phyloP scores from a whole-genome alignment of 225 moss, liverwort and hornwort species.

The Bryoerythrophyllum caledonicum region DNA sequence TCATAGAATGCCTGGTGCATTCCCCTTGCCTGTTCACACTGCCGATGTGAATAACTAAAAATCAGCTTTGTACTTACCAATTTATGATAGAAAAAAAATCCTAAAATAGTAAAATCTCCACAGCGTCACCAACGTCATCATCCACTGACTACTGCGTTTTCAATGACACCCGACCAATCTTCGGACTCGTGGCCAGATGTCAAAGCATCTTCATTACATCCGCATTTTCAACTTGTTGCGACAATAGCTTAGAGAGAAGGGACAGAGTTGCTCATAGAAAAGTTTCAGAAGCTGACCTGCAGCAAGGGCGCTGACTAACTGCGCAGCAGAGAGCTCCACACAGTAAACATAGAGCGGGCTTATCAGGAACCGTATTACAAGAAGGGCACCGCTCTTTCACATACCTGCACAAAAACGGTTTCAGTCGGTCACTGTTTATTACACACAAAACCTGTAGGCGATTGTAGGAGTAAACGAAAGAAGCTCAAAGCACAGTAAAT shows the following conservation, averaged over 20 bases:
- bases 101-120: neutral
- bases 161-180: neutral
- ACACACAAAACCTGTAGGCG: neutral
- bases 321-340: conserved; percentile 95
- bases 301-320: conserved; percentile 54
- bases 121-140: conserved; percentile 1
- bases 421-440: conserved; percentile 10
- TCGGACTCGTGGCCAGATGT: conserved; percentile 1
- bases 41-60: conserved; percentile 31
- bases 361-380: conserved; percentile 63
- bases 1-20: conserved; percentile 88
- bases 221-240: neutral
- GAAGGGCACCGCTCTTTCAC: conserved; percentile 86
- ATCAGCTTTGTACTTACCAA: conserved; percentile 20
- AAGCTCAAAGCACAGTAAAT: conserved; percentile 6
- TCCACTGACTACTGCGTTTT: neutral
- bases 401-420: conserved; percentile 57
- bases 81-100: neutral
- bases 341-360: conserved; percentile 82
- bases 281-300: conserved; percentile 58
- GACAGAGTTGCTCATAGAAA: conserved; percentile 12
- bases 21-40: conserved; percentile 73
- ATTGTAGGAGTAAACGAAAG: neutral
- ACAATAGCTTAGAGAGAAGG: neutral
- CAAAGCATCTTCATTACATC: neutral